phyloP scores from a whole-genome alignment of 306 rosid genomes.

The Medicago ruthenica region DNA sequence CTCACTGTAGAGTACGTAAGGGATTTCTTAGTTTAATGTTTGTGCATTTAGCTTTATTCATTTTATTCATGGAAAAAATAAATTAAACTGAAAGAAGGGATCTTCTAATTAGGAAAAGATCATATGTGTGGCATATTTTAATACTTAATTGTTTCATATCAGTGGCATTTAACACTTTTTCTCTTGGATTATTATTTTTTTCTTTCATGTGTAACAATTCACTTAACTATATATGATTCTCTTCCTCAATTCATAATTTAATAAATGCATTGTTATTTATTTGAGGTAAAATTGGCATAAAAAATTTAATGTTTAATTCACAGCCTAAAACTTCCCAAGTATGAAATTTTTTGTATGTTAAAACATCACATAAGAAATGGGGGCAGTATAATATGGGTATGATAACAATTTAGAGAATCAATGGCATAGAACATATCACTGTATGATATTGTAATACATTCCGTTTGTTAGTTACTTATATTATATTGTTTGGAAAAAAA shows the following conservation, averaged over 20 bases:
- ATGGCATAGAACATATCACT: background rate
- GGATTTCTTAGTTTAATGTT: conserved; percentile 3
- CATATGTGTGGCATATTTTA: background rate
- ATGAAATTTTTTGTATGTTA: background rate
- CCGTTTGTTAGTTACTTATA: background rate
- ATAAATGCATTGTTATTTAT: background rate
- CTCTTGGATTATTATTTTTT: background rate
- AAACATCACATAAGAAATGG: background rate
- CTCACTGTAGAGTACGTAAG: background rate
- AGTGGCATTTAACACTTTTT: background rate
- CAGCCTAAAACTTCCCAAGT: background rate
- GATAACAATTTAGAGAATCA: conserved; percentile 8
- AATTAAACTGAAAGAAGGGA: conserved; percentile 29
- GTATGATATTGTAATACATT: background rate
- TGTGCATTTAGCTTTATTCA: conserved; percentile 18
- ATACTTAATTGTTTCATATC: background rate
- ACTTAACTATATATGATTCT: background rate
- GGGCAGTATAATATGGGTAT: conserved; percentile 5
- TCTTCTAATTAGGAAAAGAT: conserved; percentile 17
- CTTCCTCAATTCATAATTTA: background rate
- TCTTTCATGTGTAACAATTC: background rate
- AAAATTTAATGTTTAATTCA: background rate
- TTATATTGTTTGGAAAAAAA: background rate
- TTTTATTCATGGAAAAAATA: conserved; percentile 8
- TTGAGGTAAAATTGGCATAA: background rate